A percentile compares a stretch with the other conserved stretches of the same genome.
Conservation (phyloP, 2,329 filamentous ascomycete species). For the Aspergillus tubingensis region DNA sequence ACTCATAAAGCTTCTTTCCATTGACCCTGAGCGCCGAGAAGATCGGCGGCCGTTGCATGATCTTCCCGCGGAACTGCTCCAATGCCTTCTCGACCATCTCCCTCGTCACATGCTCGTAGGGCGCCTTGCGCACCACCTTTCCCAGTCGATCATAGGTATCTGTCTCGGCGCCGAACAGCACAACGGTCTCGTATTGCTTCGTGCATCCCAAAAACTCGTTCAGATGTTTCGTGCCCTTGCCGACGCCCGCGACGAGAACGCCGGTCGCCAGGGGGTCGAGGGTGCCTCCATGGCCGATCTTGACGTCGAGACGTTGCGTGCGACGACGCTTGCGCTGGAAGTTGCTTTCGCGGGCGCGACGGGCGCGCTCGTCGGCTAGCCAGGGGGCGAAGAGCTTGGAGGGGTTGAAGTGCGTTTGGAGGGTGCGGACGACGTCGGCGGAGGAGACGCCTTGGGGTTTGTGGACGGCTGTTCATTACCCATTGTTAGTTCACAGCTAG, state of each 20-base stretch:
- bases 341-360: constrained; percentile 59
- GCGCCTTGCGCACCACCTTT: constrained; percentile 73
- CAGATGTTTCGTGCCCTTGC: constrained; percentile 82
- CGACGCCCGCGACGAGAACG: constrained; percentile 85
- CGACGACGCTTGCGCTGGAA: constrained; percentile 63
- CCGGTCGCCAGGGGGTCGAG: constrained; percentile 93
- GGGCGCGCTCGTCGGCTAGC: constrained; percentile 64
- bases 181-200: constrained; percentile 87
- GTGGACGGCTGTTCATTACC: constrained; percentile 71
- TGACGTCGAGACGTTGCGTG: constrained; percentile 69
- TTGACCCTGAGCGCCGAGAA: constrained; percentile 92
- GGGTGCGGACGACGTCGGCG: constrained; percentile 84
- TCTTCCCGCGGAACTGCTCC: constrained; percentile 73
- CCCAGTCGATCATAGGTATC: constrained; percentile 89
- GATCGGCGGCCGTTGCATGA: constrained; percentile 86
- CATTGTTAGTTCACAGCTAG: neutral
- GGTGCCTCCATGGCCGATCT: constrained; percentile 95
- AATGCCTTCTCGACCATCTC: constrained; percentile 77
- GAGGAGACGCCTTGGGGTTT: constrained; percentile 87
- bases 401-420: constrained; percentile 79
- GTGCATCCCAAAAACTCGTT: constrained; percentile 80
- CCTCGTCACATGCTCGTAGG: constrained; percentile 78
- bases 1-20: constrained; percentile 94
- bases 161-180: constrained; percentile 88
- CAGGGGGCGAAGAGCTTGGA: constrained; percentile 78